Evolutionary conservation across 1,284 basidiomycete species (phyloP), one percentile per base, ranked within the genome.

Genomic region (Austroboletus olivaceoglutinosus): DNA sequence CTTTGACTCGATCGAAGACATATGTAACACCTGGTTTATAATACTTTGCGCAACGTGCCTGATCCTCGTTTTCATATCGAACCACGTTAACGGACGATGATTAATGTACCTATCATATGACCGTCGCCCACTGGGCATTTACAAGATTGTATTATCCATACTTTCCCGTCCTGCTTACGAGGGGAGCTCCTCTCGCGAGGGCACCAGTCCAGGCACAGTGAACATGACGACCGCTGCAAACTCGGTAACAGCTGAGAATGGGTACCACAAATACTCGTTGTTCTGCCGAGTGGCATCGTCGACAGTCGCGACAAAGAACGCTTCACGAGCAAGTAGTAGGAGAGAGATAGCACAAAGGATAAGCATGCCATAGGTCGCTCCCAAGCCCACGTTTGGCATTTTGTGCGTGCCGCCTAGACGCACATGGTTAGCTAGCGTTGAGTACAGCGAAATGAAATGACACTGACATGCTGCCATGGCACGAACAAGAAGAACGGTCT

Each of bases 191-290:
- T 63, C 63, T 4, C 58, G 59, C 11, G 65, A 60, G 19, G 76
- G 77, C 0, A 79, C 69, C 11, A 79, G 64, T 1, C 74, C 76
- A 1, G 76, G 76, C 3, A 65, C 58, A 13, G 68, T 50, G 43
- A 74, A 76, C 40, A 77, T 57, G 6, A 71, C 25, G 0, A 73
- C 74, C 1, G 72, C 75, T 22, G 77, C 51, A 21, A 76, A 49
- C 59, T 80, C 77, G 2, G 76, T 67, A 9, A 75, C 45, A 2
- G 74, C 76, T 4, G 73, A 59, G 9, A 80, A 64, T 2, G 77
- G 75, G 50, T 77, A 80, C 74, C 75, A 80, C 39, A 70, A 64
- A 25, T 65, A 58, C 54, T 80, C 76, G 23, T 74, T 62, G 36
- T 70, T 66, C 53, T 71, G 68, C 49, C 58, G 65, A 1, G 57